Evolutionary conservation across 371 early-diverging fungal genomes (phyloP).

Genomic region (Rhizomucor miehei): DNA sequence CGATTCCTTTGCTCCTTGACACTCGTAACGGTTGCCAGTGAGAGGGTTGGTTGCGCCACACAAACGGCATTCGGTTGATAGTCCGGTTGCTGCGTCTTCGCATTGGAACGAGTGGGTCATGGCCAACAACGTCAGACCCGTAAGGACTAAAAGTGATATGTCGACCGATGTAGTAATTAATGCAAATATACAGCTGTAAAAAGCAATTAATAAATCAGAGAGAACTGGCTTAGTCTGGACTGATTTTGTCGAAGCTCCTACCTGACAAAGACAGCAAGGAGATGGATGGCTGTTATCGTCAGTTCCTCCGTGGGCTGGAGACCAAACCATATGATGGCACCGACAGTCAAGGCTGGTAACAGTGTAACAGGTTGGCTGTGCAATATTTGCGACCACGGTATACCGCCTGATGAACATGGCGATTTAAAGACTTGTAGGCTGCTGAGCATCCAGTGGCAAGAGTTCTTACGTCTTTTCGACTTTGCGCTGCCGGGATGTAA

Average conservation of each 20-base stretch:
- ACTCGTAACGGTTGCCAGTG: conserved; percentile 35
- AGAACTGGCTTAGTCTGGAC: too few species aligned
- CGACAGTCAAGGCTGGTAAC: conserved; percentile 32
- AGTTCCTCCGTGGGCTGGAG: conserved; percentile 30
- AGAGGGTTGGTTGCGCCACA: conserved; percentile 41
- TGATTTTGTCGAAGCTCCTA: conserved; percentile 12
- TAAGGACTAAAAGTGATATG: conserved; percentile 54
- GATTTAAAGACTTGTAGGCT: too few species aligned
- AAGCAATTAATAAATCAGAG: too few species aligned
- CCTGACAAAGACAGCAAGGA: conserved; percentile 49
- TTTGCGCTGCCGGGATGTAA: too few species aligned
- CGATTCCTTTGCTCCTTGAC: conserved; percentile 52
- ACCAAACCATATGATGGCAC: conserved; percentile 40
- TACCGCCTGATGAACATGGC: background rate
- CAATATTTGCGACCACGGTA: background rate
- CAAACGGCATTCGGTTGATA: conserved; percentile 47
- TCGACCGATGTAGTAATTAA: conserved; percentile 56
- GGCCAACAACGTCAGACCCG: conserved; percentile 49
- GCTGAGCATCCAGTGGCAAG: too few species aligned
- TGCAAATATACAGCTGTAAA: conserved; percentile 54
- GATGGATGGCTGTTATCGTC: conserved; percentile 40
- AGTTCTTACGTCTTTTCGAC: too few species aligned
- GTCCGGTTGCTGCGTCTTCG: conserved; percentile 41
- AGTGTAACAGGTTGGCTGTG: conserved; percentile 11
- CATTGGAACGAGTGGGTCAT: conserved; percentile 63